Conservation (phyloP, 331 rosid genomes). For the Saraca asoca region DNA sequence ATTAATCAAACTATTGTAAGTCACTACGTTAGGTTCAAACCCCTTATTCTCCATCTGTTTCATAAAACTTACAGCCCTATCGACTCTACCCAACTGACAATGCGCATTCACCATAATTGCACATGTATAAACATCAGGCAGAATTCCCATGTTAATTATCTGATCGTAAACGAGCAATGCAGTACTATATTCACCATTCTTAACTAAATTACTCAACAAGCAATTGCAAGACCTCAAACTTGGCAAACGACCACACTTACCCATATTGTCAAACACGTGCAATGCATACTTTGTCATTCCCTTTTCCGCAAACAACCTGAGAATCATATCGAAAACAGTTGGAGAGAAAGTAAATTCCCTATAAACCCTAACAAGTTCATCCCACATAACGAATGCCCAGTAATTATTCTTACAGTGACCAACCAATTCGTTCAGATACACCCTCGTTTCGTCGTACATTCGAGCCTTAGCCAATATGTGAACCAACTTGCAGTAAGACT, state of each 20-base stretch:
- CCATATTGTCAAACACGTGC: constrained; percentile 55
- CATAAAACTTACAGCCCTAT: constrained; percentile 39
- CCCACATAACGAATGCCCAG: constrained; percentile 36
- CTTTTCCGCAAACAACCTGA: constrained; percentile 53
- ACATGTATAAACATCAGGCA: too few species aligned
- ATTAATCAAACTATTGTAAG: too few species aligned
- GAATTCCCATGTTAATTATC: constrained; percentile 20
- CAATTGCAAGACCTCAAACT: constrained; percentile 60
- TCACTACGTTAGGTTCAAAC: too few species aligned
- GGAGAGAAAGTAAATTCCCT: constrained; percentile 49
- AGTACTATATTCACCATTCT: constrained; percentile 30
- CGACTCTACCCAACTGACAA: constrained; percentile 43
- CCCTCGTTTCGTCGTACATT: constrained; percentile 46
- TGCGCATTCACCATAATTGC: too few species aligned
- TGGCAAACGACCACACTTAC: constrained; percentile 43
- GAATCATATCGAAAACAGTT: constrained; percentile 49
- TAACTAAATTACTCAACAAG: constrained; percentile 47
- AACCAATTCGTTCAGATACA: constrained; percentile 45
- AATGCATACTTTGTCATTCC: constrained; percentile 49
- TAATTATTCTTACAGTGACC: constrained; percentile 37
- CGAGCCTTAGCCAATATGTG: constrained; percentile 53
- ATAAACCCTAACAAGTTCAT: constrained; percentile 35
- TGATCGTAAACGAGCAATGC: constrained; percentile 50
- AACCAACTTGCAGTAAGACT: constrained; percentile 45
- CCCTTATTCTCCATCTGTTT: constrained; percentile 7